Percentiles rank a stretch among this genome's conserved stretches.
phyloP scores from a whole-genome alignment of 2,329 filamentous ascomycete species.

The Ophiocordyceps robertsii region DNA sequence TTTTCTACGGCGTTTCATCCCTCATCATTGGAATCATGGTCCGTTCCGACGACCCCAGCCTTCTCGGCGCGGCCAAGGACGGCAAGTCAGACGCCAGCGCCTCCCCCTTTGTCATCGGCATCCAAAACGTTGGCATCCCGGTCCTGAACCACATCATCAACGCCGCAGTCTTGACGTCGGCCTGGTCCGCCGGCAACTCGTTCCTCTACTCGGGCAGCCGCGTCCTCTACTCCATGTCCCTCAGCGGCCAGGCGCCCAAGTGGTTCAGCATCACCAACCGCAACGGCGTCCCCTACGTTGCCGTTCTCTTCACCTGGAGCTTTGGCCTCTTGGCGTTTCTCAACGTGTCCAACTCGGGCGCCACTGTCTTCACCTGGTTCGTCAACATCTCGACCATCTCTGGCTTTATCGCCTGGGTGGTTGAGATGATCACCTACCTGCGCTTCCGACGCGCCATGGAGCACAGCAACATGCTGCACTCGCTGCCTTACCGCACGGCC shows the following conservation, averaged over 20 bases:
- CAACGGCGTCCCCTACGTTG: slow-evolving; percentile 45
- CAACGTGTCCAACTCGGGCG: slow-evolving; percentile 48
- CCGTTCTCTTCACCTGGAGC: slow-evolving; percentile 38
- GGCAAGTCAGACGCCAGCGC: slow-evolving; percentile 25
- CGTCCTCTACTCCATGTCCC: slow-evolving; percentile 55
- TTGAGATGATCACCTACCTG: slow-evolving; percentile 43
- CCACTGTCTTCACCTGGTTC: slow-evolving; percentile 58
- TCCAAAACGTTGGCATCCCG: slow-evolving; percentile 49
- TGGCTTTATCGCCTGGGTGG: slow-evolving; percentile 46
- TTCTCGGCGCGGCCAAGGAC: slow-evolving; percentile 41
- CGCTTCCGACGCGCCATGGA: slow-evolving; percentile 45
- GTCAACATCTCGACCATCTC: slow-evolving; percentile 54
- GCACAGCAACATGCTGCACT: slow-evolving; percentile 33
- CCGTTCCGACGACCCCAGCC: slow-evolving; percentile 48
- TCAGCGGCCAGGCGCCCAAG: slow-evolving; percentile 51
- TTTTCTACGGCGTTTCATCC: slow-evolving; percentile 51
- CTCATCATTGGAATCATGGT: slow-evolving; percentile 49
- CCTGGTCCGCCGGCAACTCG: slow-evolving; percentile 47
- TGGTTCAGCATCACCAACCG: slow-evolving; percentile 47
- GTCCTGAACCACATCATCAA: slow-evolving; percentile 56
- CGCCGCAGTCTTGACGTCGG: slow-evolving; percentile 52
- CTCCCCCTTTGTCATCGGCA: slow-evolving; percentile 54
- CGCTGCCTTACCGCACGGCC: slow-evolving; percentile 37
- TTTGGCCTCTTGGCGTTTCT: slow-evolving; percentile 58
- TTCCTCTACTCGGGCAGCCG: slow-evolving; percentile 56